phyloP scores from a whole-genome alignment of 2,329 filamentous ascomycete genomes.

The Chrysoporthe puriensis region DNA sequence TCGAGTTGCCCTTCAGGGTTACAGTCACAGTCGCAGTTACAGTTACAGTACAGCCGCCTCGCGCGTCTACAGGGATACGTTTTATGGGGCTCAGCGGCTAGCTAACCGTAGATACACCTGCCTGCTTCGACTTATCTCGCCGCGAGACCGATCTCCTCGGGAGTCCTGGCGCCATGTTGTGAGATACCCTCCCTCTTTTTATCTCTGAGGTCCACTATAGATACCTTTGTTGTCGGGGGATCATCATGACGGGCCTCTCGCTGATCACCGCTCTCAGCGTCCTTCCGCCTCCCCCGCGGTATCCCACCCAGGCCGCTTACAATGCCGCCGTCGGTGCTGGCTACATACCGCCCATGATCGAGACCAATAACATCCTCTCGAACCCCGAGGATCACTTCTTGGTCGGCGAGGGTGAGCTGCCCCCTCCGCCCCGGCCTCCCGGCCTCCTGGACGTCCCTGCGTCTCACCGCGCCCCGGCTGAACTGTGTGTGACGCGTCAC shows the following conservation, averaged over 20 bases:
- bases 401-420: slow-evolving; percentile 79
- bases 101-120: slow-evolving; percentile 9
- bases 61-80: slow-evolving; percentile 3
- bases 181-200: slow-evolving; percentile 11
- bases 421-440: not conserved
- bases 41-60: slow-evolving; percentile 1
- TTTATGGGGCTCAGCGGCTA: slow-evolving; percentile 10
- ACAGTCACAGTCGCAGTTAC: not conserved
- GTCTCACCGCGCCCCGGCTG: slow-evolving; percentile 7
- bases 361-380: slow-evolving; percentile 89
- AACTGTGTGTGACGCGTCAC: slow-evolving; percentile 15
- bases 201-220: not conserved
- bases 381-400: slow-evolving; percentile 89
- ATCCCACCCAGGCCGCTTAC: slow-evolving; percentile 73
- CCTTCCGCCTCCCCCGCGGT: slow-evolving; percentile 83
- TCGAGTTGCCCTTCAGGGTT: not conserved
- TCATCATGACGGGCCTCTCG: slow-evolving; percentile 28
- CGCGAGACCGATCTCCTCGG: slow-evolving; percentile 1
- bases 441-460: slow-evolving; percentile 3
- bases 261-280: slow-evolving; percentile 58
- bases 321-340: slow-evolving; percentile 72
- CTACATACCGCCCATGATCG: slow-evolving; percentile 75
- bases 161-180: slow-evolving; percentile 26
- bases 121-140: slow-evolving; percentile 1
- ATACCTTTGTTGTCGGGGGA: not conserved